Evolutionary conservation across 768 basidiomycete species (phyloP).

Genomic region (Russula sp.): DNA sequence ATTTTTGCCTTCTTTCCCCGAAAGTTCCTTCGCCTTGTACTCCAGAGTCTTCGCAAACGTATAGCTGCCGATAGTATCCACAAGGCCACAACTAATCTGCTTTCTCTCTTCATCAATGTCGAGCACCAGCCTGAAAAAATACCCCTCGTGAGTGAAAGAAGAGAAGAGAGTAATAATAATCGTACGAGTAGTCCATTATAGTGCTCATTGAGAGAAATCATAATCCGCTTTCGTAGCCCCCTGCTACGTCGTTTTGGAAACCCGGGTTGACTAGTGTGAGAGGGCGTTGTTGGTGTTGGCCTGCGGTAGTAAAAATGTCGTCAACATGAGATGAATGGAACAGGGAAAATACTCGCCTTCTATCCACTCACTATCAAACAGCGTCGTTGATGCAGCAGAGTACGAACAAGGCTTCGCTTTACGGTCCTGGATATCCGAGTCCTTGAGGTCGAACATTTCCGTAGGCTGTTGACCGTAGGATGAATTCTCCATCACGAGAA

Average conservation of each 20-base stretch:
- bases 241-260: slow-evolving; percentile 67
- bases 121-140: slow-evolving; percentile 53
- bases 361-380: slow-evolving; percentile 85
- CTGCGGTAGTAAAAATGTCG: slow-evolving; percentile 36
- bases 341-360: slow-evolving; percentile 46
- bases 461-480: too few species aligned
- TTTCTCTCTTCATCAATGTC: slow-evolving; percentile 66
- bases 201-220: slow-evolving; percentile 72
- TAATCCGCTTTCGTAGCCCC: slow-evolving; percentile 69
- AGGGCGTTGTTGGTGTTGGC: slow-evolving; percentile 60
- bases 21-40: slow-evolving; percentile 75
- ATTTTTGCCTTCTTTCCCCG: slow-evolving; percentile 58
- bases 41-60: slow-evolving; percentile 85
- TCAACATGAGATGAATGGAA: not conserved
- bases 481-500: too few species aligned
- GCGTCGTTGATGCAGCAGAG: slow-evolving; percentile 50
- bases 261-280: slow-evolving; percentile 60
- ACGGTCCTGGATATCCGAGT: too few species aligned
- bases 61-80: slow-evolving; percentile 85
- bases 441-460: too few species aligned
- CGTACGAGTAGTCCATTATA: slow-evolving; percentile 86
- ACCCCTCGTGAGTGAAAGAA: slow-evolving; percentile 3
- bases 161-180: not conserved
- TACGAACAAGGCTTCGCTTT: slow-evolving; percentile 58
- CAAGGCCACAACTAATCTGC: slow-evolving; percentile 72